Percentiles rank a stretch among this genome's conserved stretches.
Evolutionary conservation across 2,329 filamentous ascomycete species (phyloP).

Genomic region (Pezizomycotina sp.): DNA sequence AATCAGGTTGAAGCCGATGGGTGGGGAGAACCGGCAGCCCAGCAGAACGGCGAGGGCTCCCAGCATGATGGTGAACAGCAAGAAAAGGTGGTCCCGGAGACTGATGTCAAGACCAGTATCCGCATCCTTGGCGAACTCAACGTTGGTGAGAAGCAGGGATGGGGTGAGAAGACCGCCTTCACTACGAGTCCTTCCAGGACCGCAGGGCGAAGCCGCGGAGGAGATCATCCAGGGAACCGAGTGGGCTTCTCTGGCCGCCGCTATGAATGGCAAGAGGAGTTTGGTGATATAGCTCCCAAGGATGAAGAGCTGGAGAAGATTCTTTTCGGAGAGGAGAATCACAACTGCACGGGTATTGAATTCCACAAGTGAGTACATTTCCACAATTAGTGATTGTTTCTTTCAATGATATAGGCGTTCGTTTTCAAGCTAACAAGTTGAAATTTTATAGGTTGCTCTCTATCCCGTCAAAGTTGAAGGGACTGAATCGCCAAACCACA

Average conservation of each 20-base stretch:
- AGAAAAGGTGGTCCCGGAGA: constrained; percentile 13
- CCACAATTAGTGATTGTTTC: constrained; percentile 1
- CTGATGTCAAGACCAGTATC: constrained; percentile 9
- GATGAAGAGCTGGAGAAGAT: constrained; percentile 53
- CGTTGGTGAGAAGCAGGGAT: constrained; percentile 26
- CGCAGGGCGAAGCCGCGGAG: constrained; percentile 12
- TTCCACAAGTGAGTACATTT: constrained; percentile 41
- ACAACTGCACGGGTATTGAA: constrained; percentile 41
- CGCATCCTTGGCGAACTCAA: constrained; percentile 6
- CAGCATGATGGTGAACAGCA: too few relatives aligned
- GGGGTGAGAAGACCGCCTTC: constrained; percentile 25
- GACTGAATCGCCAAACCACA: constrained; percentile 33
- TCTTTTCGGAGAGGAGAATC: constrained; percentile 48
- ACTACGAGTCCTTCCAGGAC: constrained; percentile 33
- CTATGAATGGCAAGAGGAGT: constrained; percentile 76
- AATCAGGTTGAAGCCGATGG: too few relatives aligned
- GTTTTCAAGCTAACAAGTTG: constrained; percentile 5
- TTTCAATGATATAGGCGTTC: constrained; percentile 1
- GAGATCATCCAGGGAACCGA: constrained; percentile 30
- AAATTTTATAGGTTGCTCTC: constrained; percentile 30
- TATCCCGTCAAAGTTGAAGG: constrained; percentile 38
- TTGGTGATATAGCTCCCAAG: constrained; percentile 65
- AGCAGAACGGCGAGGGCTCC: too few relatives aligned
- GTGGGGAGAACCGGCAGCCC: too few relatives aligned
- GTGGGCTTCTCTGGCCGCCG: constrained; percentile 39